phyloP scores from a whole-genome alignment of 139 green algal genomes.

The Tetradesmus obliquus region DNA sequence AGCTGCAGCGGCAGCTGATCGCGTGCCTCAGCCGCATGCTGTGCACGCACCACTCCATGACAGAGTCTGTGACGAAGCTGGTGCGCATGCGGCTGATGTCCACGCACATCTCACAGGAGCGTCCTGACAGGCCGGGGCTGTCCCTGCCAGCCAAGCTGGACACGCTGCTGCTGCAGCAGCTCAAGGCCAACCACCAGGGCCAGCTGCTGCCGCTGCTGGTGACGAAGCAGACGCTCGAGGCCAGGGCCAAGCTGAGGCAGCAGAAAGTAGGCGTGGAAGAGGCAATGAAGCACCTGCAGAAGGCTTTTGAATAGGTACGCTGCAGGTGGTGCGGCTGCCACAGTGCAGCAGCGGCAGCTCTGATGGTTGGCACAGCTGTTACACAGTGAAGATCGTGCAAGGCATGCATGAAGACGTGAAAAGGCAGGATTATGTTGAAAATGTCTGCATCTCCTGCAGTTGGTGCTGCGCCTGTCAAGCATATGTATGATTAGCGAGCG shows the following conservation, averaged over 20 bases:
- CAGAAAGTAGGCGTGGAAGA: background rate
- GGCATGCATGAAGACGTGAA: too few species aligned
- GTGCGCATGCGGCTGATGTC: slow-evolving; percentile 1
- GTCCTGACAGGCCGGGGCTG: background rate
- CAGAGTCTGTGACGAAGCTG: background rate
- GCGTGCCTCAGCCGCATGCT: background rate
- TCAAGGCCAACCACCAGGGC: background rate
- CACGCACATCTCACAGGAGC: too few species aligned
- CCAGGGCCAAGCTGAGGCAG: background rate
- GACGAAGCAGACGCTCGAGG: background rate
- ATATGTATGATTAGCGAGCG: too few species aligned
- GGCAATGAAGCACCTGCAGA: background rate
- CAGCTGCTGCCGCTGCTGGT: background rate
- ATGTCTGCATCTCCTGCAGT: too few species aligned
- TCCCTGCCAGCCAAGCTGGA: background rate
- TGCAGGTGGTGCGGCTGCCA: too few species aligned
- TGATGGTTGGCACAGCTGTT: too few species aligned
- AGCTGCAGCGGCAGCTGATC: background rate
- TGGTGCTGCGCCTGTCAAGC: too few species aligned
- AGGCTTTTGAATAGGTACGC: background rate
- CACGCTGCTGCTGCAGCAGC: too few species aligned
- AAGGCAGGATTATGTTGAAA: too few species aligned
- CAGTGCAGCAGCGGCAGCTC: too few species aligned
- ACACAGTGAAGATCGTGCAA: too few species aligned
- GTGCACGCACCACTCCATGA: background rate